A percentile compares a stretch with the other conserved stretches of the same genome.
Conservation (phyloP, 768 basidiomycete genomes). For the Amanita thiersii region DNA sequence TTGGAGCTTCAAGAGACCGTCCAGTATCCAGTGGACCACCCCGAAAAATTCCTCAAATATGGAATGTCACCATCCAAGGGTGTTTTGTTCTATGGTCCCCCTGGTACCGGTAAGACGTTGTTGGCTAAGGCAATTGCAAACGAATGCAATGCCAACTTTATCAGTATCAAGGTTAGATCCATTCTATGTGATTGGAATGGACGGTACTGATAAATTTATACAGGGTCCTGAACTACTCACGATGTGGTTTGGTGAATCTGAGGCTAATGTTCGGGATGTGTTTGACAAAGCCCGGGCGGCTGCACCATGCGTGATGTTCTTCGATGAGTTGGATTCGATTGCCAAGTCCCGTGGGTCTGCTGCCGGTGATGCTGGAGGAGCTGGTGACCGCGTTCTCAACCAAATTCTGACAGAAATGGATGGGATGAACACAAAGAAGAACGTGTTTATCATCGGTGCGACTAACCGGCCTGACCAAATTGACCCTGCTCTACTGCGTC, state of each 20-base stretch:
- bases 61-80: conserved; percentile 99
- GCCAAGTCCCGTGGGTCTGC: conserved; percentile 88
- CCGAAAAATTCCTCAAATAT: conserved; percentile 99
- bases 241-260: conserved; percentile 99
- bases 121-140: conserved; percentile 99
- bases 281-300: conserved; percentile 99
- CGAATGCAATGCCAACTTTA: conserved; percentile 99
- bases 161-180: conserved; percentile 81
- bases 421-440: conserved; percentile 98
- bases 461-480: conserved; percentile 97
- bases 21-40: conserved; percentile 99
- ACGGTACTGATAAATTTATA: conserved; percentile 13
- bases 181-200: background rate
- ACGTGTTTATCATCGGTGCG: conserved; percentile 96
- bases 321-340: conserved; percentile 98
- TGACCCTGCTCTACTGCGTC: conserved; percentile 86
- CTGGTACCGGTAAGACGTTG: conserved; percentile 99
- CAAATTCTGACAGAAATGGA: conserved; percentile 98
- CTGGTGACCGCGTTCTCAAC: conserved; percentile 96
- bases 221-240: conserved; percentile 95
- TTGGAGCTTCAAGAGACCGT: conserved; percentile 98
- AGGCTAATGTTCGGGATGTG: conserved; percentile 98
- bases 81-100: conserved; percentile 99
- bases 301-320: conserved; percentile 99
- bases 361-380: conserved; percentile 88